Evolutionary conservation across 495 filamentous ascomycete species (phyloP).

Genomic region (Lasiosphaeris hirsuta): DNA sequence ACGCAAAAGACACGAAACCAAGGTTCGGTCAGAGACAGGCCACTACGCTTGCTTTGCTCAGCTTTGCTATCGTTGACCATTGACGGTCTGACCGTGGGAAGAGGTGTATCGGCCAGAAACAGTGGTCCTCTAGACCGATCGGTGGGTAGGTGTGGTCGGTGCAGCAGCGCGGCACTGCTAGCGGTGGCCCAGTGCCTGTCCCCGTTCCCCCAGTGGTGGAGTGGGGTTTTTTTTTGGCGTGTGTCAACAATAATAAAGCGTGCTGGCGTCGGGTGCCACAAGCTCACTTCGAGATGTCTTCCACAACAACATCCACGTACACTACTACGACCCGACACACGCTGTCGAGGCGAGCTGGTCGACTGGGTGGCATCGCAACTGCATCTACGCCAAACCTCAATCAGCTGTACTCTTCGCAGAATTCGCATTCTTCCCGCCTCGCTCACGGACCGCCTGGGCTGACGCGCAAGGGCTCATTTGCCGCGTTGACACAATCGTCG

Average conservation of each 20-base stretch:
- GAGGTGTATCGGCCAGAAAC: slow-evolving; percentile 4
- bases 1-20: not conserved
- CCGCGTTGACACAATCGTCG: slow-evolving; percentile 58
- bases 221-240: slow-evolving; percentile 6
- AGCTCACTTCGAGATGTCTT: slow-evolving; percentile 28
- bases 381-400: slow-evolving; percentile 59
- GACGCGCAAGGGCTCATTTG: slow-evolving; percentile 63
- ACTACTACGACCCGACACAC: slow-evolving; percentile 78
- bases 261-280: slow-evolving; percentile 14
- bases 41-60: not conserved
- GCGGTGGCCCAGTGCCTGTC: not conserved
- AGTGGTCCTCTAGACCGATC: not conserved
- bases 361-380: slow-evolving; percentile 46
- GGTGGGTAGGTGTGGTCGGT: slow-evolving; percentile 4
- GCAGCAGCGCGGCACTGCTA: not conserved
- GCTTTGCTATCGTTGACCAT: not conserved
- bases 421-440: slow-evolving; percentile 37
- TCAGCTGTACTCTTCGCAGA: slow-evolving; percentile 42
- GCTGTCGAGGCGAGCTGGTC: slow-evolving; percentile 30
- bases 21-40: not conserved
- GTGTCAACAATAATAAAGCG: slow-evolving; percentile 30
- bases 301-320: slow-evolving; percentile 54
- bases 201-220: slow-evolving; percentile 3
- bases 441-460: slow-evolving; percentile 40
- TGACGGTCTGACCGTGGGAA: not conserved